Conservation (phyloP, 495 filamentous ascomycete genomes). For the Penicillium ochrochloron region DNA sequence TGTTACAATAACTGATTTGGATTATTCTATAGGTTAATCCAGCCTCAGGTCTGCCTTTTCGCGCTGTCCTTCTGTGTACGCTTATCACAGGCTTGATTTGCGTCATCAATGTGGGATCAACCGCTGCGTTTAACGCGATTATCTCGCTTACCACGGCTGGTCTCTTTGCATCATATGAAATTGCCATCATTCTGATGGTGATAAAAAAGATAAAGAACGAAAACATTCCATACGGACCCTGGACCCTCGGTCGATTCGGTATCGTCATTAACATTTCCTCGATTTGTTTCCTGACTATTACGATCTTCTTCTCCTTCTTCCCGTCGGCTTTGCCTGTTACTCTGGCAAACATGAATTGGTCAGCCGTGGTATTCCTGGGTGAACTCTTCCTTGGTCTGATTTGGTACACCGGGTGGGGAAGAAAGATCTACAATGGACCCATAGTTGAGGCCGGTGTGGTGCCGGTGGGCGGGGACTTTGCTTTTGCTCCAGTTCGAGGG, state of each 20-base stretch:
- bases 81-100: conserved; percentile 25
- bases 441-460: conserved; percentile 22
- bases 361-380: conserved; percentile 40
- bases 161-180: conserved; percentile 47
- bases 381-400: conserved; percentile 34
- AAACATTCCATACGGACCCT: conserved; percentile 20
- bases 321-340: conserved; percentile 38
- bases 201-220: conserved; percentile 32
- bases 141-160: conserved; percentile 49
- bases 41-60: conserved; percentile 23
- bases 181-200: conserved; percentile 37
- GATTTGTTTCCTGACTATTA: conserved; percentile 38
- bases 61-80: conserved; percentile 28
- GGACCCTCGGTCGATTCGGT: conserved; percentile 18
- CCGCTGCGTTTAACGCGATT: conserved; percentile 60
- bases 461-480: background rate
- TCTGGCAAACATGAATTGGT: conserved; percentile 49
- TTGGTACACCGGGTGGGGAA: conserved; percentile 29
- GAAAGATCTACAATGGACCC: conserved; percentile 25
- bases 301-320: conserved; percentile 46
- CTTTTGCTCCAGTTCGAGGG: background rate
- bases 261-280: conserved; percentile 41
- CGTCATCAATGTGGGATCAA: conserved; percentile 61
- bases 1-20: background rate
- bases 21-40: background rate